Base-by-base conservation (phyloP, 805 yeast species). In the Pichia heedii region DNA sequence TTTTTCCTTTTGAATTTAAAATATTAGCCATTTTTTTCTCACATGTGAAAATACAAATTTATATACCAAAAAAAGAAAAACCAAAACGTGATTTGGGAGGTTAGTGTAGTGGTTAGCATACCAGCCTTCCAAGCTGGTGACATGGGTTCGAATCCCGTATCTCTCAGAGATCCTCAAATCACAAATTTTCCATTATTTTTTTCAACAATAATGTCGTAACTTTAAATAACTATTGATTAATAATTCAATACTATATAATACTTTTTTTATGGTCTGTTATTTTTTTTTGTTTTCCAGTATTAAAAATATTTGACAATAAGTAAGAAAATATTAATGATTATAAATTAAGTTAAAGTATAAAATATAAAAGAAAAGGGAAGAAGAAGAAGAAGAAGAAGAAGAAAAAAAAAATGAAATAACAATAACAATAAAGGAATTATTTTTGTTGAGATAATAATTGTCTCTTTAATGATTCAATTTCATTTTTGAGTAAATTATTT, bases 141-240 rank as follows among this genome's bases (percentile, higher is more conserved):
- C 86, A 80, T 76, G 89, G 88, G 90, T 82, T 82, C 90, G 89
- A 82, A 79, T 82, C 90, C 83, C 87, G 82, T 78, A 79, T 79
- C 81, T 78, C 79, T 80, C 86, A 78, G 33, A 39, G 35, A 40
- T 43, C 37, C 40, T 33, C 39, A 43, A 43, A 27, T 40, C 26
- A 29, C 20, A 20, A 13, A 27, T 24, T 30, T 22, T 22, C 7
- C 8, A 9, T 26, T 18, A n/a, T n/a, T 30, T 36, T 41, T 41
- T 36, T 30, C 18, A 27, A 7, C n/a, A n/a, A n/a, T n/a, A n/a
- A n/a, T n/a, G n/a, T n/a, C n/a, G n/a, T n/a, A n/a, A n/a, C n/a
- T n/a, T n/a, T n/a, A n/a, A n/a, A n/a, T n/a, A n/a, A n/a, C n/a
- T n/a, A n/a, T n/a, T n/a, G n/a, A n/a, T n/a, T n/a, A n/a, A n/a